Evolutionary conservation across 768 basidiomycete species (phyloP).

Genomic region (Termitomyces bulborhizus): DNA sequence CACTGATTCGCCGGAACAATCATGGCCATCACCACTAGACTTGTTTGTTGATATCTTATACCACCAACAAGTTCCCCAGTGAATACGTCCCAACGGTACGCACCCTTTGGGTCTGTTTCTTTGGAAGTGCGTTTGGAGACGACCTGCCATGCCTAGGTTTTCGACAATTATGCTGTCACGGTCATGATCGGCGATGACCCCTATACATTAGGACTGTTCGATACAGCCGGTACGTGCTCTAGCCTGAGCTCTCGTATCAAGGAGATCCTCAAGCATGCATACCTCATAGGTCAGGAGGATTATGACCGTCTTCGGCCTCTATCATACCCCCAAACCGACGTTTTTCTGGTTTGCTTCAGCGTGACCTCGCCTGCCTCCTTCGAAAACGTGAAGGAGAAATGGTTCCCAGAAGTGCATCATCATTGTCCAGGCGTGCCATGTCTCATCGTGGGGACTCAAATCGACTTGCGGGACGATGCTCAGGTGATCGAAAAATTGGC

Average conservation of each 20-base stretch:
- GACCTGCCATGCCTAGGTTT: conserved; percentile 49
- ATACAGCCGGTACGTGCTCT: conserved; percentile 83
- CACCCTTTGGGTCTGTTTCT: conserved; percentile 22
- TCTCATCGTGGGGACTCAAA: conserved; percentile 97
- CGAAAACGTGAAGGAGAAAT: conserved; percentile 99
- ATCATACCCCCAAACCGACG: conserved; percentile 99
- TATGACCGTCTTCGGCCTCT: conserved; percentile 98
- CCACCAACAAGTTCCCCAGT: conserved; percentile 96
- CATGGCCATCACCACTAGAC: conserved; percentile 37
- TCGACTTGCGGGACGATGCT: conserved; percentile 92
- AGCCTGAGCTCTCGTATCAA: conserved; percentile 1
- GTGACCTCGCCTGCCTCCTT: conserved; percentile 98
- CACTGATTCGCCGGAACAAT: conserved; percentile 6
- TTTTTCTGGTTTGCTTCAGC: conserved; percentile 99
- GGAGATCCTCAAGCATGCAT: conserved; percentile 5
- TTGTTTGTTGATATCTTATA: conserved; percentile 94
- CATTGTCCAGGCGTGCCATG: conserved; percentile 99
- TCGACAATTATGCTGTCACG: conserved; percentile 99
- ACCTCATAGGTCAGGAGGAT: conserved; percentile 86
- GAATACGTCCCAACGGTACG: conserved; percentile 98
- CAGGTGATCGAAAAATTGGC: conserved; percentile 93
- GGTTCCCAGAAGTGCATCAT: conserved; percentile 99
- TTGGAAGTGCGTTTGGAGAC: conserved; percentile 13
- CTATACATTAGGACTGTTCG: conserved; percentile 96
- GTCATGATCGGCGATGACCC: conserved; percentile 99